Base-by-base conservation (phyloP, 306 rosid species). In the Cicer yamashitae region DNA sequence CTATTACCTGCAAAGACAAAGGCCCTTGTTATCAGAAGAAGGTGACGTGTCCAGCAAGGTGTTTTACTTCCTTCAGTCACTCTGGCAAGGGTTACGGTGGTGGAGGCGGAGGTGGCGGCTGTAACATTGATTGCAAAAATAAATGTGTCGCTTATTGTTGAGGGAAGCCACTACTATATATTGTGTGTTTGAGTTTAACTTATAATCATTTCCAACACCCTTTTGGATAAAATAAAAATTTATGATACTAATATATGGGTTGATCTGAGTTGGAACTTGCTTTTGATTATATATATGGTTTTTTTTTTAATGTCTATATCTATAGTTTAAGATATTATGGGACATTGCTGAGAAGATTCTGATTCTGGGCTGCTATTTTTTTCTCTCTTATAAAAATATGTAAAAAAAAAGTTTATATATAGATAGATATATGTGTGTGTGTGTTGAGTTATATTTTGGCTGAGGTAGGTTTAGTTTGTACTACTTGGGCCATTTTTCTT, bases 51-150 rank as follows among this genome's bases (percentile, higher is more conserved):
- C 97, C 97, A 1, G 87, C 94, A 8, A 86, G 79, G 84, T 92
- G 97, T 75, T 92, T 92, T 91, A 70, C 87, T 66, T 92, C 91
- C 68, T 86, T 54, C 71, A 88, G 90, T 81, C 79, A 69, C 66
- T 83, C 97, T 1, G 94, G 97, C 67, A 92, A 88, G 82, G 97
- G 96, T 0, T 84, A 54, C 46, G 91, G 96, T 0, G 81, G 85
- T 1, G 97, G 97, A 0, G 97, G 97, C 0, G 97, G 97, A 0
- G 96, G 96, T 1, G 97, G 97, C 0, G 86, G 97, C 25, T 92
- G 97, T 79, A 87, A 88, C 80, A 82, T 92, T 54, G 96, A 92
- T 67, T 92, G 97, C 86, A 80, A 85, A 79, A 88, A 84, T 71
- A 92, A 86, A 48, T 92, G 97, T 43, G 76, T 6, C 47, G 96